A percentile compares a stretch with the other conserved stretches of the same genome.
Evolutionary conservation across 148 eudicot genomes (phyloP).

Genomic region (Fagopyrum tataricum): DNA sequence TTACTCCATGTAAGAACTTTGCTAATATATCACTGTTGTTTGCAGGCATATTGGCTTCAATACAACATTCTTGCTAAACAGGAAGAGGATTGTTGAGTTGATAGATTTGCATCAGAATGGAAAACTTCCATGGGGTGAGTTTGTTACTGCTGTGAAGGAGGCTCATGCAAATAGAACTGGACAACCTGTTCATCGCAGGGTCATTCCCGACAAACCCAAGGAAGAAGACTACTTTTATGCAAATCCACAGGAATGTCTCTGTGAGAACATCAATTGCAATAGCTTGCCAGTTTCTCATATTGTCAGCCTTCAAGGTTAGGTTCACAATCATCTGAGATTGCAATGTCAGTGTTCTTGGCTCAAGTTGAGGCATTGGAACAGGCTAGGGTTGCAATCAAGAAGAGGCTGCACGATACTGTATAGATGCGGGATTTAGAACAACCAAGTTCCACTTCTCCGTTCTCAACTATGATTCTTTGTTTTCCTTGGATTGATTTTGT

Average conservation of each 20-base stretch:
- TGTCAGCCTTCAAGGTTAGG: neutral
- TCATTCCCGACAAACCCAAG: slow-evolving; percentile 49
- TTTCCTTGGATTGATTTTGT: too few relatives aligned
- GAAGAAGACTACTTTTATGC: slow-evolving; percentile 68
- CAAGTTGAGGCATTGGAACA: neutral
- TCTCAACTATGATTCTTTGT: too few relatives aligned
- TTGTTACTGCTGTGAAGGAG: slow-evolving; percentile 27
- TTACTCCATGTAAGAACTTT: neutral
- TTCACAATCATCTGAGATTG: neutral
- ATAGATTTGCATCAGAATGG: slow-evolving; percentile 48
- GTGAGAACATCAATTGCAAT: slow-evolving; percentile 2
- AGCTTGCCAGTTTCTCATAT: slow-evolving; percentile 2
- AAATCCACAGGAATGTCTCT: slow-evolving; percentile 47
- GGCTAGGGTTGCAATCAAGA: neutral
- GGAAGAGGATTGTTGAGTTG: slow-evolving; percentile 40
- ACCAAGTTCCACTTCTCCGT: neutral
- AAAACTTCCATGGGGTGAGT: slow-evolving; percentile 44
- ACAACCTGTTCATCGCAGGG: slow-evolving; percentile 37
- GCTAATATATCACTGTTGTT: neutral
- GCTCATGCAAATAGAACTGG: slow-evolving; percentile 49
- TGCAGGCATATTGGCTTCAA: slow-evolving; percentile 32
- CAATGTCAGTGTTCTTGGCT: neutral
- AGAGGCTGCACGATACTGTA: neutral
- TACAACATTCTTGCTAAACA: slow-evolving; percentile 40
- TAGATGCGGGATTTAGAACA: neutral